A percentile compares a stretch with the other conserved stretches of the same genome.
These are phyloP conservation scores for Tylopilus orsonianus DNA, from an alignment of 1,284 basidiomycete species.

Conservation along the genomic window DNA sequence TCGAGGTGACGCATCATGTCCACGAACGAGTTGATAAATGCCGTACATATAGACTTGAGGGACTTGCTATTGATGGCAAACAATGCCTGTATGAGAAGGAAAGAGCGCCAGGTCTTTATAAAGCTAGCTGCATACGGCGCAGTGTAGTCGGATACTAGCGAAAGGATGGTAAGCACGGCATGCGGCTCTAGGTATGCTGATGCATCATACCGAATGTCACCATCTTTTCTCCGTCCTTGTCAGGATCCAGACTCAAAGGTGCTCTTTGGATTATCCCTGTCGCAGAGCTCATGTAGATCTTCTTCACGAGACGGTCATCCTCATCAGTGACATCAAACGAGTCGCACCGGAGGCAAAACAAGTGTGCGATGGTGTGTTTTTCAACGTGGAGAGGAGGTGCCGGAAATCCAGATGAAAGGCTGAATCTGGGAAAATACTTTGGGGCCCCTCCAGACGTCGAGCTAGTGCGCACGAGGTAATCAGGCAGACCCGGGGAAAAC, in stretches of 20 bases:
- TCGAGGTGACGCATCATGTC: slow-evolving; percentile 22
- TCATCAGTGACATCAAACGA: slow-evolving; percentile 3
- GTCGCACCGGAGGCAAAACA: slow-evolving; percentile 4
- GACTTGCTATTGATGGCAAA: slow-evolving; percentile 17
- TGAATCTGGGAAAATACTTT: slow-evolving; percentile 15
- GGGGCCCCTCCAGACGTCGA: slow-evolving; percentile 17
- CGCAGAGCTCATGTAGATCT: background rate
- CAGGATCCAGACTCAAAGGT: background rate
- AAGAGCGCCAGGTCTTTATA: slow-evolving; percentile 20
- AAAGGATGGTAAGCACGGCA: background rate
- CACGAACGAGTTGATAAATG: slow-evolving; percentile 15
- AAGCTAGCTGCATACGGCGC: slow-evolving; percentile 20
- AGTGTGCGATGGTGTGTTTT: slow-evolving; percentile 1
- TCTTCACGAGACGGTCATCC: background rate
- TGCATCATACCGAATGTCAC: slow-evolving; percentile 16
- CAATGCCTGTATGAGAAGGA: slow-evolving; percentile 23
- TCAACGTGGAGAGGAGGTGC: background rate
- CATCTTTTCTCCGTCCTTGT: slow-evolving; percentile 13
- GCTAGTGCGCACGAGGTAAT: slow-evolving; percentile 14
- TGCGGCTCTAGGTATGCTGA: background rate
- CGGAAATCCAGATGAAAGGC: background rate
- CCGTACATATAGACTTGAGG: slow-evolving; percentile 8
- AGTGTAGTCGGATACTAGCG: slow-evolving; percentile 15
- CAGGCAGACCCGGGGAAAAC: slow-evolving; percentile 24
- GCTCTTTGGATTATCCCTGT: background rate